phyloP scores from a whole-genome alignment of 495 filamentous ascomycete genomes.

The Penicillium argentinense region DNA sequence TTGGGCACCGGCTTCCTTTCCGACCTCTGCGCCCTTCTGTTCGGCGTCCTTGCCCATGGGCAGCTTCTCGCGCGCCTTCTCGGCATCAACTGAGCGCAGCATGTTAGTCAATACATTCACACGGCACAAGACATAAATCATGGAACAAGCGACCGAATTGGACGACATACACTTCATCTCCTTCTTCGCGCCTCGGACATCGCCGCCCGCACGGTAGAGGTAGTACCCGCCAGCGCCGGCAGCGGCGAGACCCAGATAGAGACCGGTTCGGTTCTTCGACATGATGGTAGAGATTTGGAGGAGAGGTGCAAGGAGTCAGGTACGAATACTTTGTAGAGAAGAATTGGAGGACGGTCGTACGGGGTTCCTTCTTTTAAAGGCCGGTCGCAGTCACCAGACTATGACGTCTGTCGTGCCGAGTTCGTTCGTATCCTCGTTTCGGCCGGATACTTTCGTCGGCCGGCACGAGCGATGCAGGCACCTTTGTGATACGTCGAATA shows the following conservation, averaged over 20 bases:
- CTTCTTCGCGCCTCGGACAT: constrained; percentile 78
- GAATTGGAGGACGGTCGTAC: neutral
- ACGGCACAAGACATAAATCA: neutral
- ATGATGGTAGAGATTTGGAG: constrained; percentile 24
- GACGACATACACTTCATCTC: constrained; percentile 71
- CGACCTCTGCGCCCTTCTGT: constrained; percentile 50
- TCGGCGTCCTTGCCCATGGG: constrained; percentile 50
- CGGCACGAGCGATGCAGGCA: too few relatives aligned
- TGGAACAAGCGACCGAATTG: too few relatives aligned
- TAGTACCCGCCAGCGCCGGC: constrained; percentile 82
- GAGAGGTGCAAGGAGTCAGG: too few relatives aligned
- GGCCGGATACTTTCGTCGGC: too few relatives aligned
- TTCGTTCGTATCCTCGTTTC: neutral
- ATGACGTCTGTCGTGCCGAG: constrained; percentile 23
- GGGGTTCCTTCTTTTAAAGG: constrained; percentile 12
- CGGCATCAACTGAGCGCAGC: constrained; percentile 49
- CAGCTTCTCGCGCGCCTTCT: constrained; percentile 64
- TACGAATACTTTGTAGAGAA: too few relatives aligned
- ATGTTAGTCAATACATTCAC: constrained; percentile 9
- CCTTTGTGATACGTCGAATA: too few relatives aligned
- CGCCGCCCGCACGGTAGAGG: constrained; percentile 83
- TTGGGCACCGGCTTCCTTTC: constrained; percentile 51
- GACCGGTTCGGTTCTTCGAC: constrained; percentile 52
- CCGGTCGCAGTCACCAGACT: constrained; percentile 7
- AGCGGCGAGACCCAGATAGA: constrained; percentile 60